Evolutionary conservation across 2,329 filamentous ascomycete genomes (phyloP).

Genomic region (Cercospora zeae-maydis): DNA sequence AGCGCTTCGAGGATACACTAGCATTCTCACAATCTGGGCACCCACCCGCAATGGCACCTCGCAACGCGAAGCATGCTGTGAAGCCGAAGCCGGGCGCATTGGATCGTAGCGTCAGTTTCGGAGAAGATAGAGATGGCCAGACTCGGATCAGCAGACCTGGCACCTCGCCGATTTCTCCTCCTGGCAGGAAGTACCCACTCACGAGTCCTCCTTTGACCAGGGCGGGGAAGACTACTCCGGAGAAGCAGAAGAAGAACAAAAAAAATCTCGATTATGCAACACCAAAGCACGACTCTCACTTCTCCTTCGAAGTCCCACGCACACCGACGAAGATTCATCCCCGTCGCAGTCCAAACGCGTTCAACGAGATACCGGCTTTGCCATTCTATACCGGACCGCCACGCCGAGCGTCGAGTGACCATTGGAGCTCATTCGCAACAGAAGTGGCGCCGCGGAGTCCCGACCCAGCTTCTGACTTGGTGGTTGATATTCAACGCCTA

Average conservation of each 20-base stretch:
- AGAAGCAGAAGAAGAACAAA: not conserved
- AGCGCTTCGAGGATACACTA: not conserved
- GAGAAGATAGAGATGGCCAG: slow-evolving; percentile 2
- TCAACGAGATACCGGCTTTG: not conserved
- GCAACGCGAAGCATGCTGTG: not conserved
- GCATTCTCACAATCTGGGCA: not conserved
- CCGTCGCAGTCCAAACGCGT: not conserved
- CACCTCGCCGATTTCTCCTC: slow-evolving; percentile 3
- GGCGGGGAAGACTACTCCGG: not conserved
- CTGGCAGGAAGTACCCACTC: not conserved
- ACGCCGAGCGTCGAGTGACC: not conserved
- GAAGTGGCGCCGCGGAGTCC: not conserved
- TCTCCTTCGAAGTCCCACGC: not conserved
- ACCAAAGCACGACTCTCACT: not conserved
- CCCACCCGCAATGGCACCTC: not conserved
- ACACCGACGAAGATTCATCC: not conserved
- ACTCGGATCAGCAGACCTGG: slow-evolving; percentile 4
- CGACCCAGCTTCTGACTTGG: not conserved
- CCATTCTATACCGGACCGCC: not conserved
- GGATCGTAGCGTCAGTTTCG: slow-evolving; percentile 5
- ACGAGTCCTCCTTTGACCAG: not conserved
- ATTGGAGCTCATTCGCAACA: not conserved
- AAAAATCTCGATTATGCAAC: not conserved
- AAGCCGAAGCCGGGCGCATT: not conserved
- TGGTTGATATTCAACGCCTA: not conserved